Evolutionary conservation across 1,139 yeast species (phyloP), one percentile per base, ranked within the genome.

Genomic region (Geotrichum citri-aurantii): DNA sequence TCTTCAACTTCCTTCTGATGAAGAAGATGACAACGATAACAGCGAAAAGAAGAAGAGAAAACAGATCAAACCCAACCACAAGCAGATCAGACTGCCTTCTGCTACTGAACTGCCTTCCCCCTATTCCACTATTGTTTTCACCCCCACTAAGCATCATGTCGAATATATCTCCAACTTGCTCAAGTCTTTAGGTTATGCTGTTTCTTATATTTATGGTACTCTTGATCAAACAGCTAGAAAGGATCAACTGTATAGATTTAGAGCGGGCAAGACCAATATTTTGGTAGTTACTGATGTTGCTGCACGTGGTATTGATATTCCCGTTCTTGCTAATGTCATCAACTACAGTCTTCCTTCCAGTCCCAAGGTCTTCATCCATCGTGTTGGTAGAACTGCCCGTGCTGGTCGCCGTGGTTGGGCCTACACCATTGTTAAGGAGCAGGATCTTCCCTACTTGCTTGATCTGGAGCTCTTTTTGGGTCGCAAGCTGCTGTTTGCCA

Each of bases 351-450:
- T 93, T 60, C 99, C 99, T 4, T 86, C 92, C 0, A 86, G 95
- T 1, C 91, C 97, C 3, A 93, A 95, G 72, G 88, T 92, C 60
- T 95, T 93, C 73, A 83, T 93, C 59, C 99, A 93, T 75, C 84
- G 99, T 75, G 99, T 95, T 56, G 99, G 99, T 73, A 85, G 99
- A 80, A 93, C 99, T 52, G 99, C 99, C 14, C 87, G 99, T 80
- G 99, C 99, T 11, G 99, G 99, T 71, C 86, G 91, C 69, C 84
- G 83, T 65, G 99, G 99, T 69, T 92, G 98, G 96, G 99, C 99
- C 0, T 95, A 89, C 71, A 86, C 97, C 1, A 82, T 95, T 59
- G 86, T 92, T 3, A 81, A 85, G 62, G 97, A 91, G 65, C 80
- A 82, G 62, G 99, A 95, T 70, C 75, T 93, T 61, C 96, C 99